Conservation (phyloP, 805 yeast species). For the Nakazawaea wickerhamii region DNA sequence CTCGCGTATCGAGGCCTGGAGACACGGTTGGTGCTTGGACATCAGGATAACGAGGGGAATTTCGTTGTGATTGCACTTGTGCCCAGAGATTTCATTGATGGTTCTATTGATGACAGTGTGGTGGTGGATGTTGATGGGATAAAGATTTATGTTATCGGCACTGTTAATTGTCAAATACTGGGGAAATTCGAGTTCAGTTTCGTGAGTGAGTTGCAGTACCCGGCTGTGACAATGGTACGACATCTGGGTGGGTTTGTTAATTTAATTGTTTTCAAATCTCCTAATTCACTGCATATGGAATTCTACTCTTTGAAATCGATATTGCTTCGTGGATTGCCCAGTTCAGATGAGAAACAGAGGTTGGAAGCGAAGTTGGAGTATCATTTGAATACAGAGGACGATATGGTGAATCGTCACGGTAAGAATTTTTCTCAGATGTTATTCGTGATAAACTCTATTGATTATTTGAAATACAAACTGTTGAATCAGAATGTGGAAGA, state of each 20-base stretch:
- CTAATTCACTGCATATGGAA: slow-evolving; percentile 64
- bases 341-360: slow-evolving; percentile 15
- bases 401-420: neutral
- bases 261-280: slow-evolving; percentile 60
- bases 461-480: slow-evolving; percentile 7
- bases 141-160: slow-evolving; percentile 22
- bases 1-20: slow-evolving; percentile 7
- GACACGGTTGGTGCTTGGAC: slow-evolving; percentile 22
- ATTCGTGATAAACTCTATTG: slow-evolving; percentile 13
- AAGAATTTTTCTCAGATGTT: slow-evolving; percentile 5
- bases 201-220: slow-evolving; percentile 18
- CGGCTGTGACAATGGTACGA: slow-evolving; percentile 9
- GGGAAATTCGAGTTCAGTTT: slow-evolving; percentile 14
- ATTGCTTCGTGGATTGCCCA: slow-evolving; percentile 29
- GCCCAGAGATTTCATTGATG: neutral
- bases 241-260: slow-evolving; percentile 11
- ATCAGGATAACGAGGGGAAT: slow-evolving; percentile 18
- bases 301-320: slow-evolving; percentile 66
- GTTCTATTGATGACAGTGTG: slow-evolving; percentile 13
- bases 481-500: slow-evolving; percentile 21
- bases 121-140: slow-evolving; percentile 16
- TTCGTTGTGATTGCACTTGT: slow-evolving; percentile 23
- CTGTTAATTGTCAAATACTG: slow-evolving; percentile 19
- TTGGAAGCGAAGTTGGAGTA: slow-evolving; percentile 13
- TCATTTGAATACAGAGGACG: slow-evolving; percentile 12